Evolutionary conservation across 306 rosid species (phyloP).

Genomic region (Begonia loranthoides): DNA sequence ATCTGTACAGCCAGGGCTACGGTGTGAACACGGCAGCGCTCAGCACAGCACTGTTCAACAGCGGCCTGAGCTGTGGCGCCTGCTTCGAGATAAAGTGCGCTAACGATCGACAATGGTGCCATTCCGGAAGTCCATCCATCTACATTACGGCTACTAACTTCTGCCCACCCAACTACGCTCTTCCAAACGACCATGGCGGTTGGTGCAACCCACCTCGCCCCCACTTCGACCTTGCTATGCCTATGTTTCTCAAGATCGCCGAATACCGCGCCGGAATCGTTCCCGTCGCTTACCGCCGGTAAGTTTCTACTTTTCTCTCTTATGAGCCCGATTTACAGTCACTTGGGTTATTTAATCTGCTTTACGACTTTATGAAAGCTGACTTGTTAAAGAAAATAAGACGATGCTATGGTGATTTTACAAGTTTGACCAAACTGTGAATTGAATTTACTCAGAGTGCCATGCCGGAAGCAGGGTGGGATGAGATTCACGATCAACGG

Average conservation of each 20-base stretch:
- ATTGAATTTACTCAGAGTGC: neutral
- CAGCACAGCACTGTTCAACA: slow-evolving; percentile 51
- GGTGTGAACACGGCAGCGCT: slow-evolving; percentile 50
- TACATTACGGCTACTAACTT: slow-evolving; percentile 44
- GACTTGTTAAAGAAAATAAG: no score
- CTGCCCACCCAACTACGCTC: slow-evolving; percentile 49
- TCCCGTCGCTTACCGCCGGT: slow-evolving; percentile 53
- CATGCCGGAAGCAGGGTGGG: slow-evolving; percentile 1
- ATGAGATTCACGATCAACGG: neutral
- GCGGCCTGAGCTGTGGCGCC: slow-evolving; percentile 41
- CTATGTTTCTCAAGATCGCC: slow-evolving; percentile 22
- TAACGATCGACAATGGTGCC: slow-evolving; percentile 43
- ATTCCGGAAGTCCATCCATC: slow-evolving; percentile 50
- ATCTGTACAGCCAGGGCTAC: slow-evolving; percentile 50
- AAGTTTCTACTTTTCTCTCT: slow-evolving; percentile 7
- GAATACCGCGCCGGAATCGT: slow-evolving; percentile 49
- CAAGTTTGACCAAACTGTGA: neutral
- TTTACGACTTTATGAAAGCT: neutral
- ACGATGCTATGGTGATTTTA: no score
- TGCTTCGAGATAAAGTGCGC: slow-evolving; percentile 43
- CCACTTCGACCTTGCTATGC: slow-evolving; percentile 58
- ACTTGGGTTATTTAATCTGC: neutral
- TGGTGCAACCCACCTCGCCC: slow-evolving; percentile 57
- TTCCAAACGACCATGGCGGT: slow-evolving; percentile 41
- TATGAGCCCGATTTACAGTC: neutral